Percentiles rank a stretch among this genome's conserved stretches.
Evolutionary conservation across 192 early-diverging fungal genomes (phyloP).

Genomic region (Gonapodya prolifera): DNA sequence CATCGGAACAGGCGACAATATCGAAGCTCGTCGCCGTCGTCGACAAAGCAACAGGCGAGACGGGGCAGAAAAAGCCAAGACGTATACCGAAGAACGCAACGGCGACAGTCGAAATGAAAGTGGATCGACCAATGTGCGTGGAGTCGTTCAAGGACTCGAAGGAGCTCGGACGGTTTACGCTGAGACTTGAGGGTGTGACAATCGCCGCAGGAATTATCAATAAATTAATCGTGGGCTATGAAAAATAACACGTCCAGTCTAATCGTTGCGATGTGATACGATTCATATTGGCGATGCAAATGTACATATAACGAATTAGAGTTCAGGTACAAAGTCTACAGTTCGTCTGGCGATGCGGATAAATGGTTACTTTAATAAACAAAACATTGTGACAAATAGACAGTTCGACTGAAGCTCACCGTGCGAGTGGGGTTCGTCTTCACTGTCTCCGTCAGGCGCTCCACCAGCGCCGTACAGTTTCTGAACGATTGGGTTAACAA

Average conservation of each 20-base stretch:
- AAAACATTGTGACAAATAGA: no score
- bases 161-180: slow-evolving; percentile 75
- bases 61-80: slow-evolving; percentile 74
- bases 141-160: slow-evolving; percentile 78
- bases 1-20: slow-evolving; percentile 66
- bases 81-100: slow-evolving; percentile 43
- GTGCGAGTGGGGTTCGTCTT: slow-evolving; percentile 51
- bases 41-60: slow-evolving; percentile 70
- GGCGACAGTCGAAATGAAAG: slow-evolving; percentile 70
- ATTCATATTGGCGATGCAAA: no score
- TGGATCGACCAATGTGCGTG: slow-evolving; percentile 63
- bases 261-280: no score
- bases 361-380: no score
- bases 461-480: slow-evolving; percentile 69
- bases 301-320: no score
- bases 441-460: slow-evolving; percentile 26
- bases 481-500: slow-evolving; percentile 88
- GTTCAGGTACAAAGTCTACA: no score
- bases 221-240: no score
- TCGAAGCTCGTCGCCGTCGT: slow-evolving; percentile 61
- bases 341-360: no score
- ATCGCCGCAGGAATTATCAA: slow-evolving; percentile 75
- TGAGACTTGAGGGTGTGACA: slow-evolving; percentile 72
- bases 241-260: no score
- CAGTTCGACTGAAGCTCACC: no score